Evolutionary conservation across 805 yeast species (phyloP), one percentile per base, ranked within the genome.

Genomic region (Candida xiaguanensis): DNA sequence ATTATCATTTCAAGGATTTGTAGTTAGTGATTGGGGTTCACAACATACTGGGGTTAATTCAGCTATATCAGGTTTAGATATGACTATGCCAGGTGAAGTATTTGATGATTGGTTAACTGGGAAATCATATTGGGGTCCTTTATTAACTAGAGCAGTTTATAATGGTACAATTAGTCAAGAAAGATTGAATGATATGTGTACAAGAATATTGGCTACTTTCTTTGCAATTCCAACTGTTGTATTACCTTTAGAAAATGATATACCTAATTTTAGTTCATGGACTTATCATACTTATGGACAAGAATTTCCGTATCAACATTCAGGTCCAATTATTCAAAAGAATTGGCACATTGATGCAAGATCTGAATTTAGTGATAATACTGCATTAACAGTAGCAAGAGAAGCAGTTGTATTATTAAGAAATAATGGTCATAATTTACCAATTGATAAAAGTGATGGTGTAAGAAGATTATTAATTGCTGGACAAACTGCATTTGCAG

Each of bases 11-110:
- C 83, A 79, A 58, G 85, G 85, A 0, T 79, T 77, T 54, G 80
- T 79, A n/a, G 72, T 78, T 41, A 69, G 80, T 19, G 85, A 79
- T 51, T 78, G 84, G 82, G 78, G 76, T n/a, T 84, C 81, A 4
- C 80, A 74, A 43, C 80, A 74, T 46, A 52, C 73, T 7, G 84
- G 85, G 5, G 77, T 78, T 4, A 65, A 68, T 36, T 68, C 80
- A 1, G 79, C 75, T 1, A 56, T 76, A 17, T 69, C 82, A 2
- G 86, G 86, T 2, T 56, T 77, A 25, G 85, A 80, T 55, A 77
- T 80, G 82, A 64, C 75, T 9, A 78, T 80, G 84, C 85, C 85
- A 1, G 78, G 80, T 2, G 78, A 74, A 40, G 56, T 67, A 1
- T 73, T 70, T 45, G 77, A 76, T 41, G 75, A 66, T 33, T 73